Evolutionary conservation across 805 yeast genomes (phyloP).

Genomic region (Gaillardinia entomophila): DNA sequence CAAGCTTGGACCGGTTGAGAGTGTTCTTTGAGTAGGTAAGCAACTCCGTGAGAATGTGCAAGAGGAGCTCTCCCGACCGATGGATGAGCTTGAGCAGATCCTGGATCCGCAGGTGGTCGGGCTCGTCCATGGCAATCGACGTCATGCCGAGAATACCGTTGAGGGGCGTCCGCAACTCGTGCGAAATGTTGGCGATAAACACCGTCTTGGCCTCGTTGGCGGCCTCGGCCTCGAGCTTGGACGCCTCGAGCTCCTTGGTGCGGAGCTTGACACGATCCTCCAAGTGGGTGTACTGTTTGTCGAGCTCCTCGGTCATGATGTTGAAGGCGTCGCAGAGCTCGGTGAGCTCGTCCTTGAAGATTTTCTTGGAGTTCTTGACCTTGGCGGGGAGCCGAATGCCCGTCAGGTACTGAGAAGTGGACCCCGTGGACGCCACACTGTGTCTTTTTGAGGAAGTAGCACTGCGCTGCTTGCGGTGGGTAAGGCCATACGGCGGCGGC

Average conservation of each 20-base stretch:
- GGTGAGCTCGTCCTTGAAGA: constrained; percentile 77
- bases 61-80: constrained; percentile 82
- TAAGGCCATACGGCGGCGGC: constrained; percentile 1
- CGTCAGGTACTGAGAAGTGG: constrained; percentile 35
- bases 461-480: constrained; percentile 10
- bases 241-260: constrained; percentile 83
- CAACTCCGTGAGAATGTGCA: constrained; percentile 86
- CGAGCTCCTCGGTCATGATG: constrained; percentile 83
- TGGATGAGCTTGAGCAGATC: constrained; percentile 76
- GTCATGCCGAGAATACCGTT: constrained; percentile 97
- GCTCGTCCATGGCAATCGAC: constrained; percentile 86
- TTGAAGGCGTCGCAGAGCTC: constrained; percentile 87
- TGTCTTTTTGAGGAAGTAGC: constrained; percentile 10
- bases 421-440: constrained; percentile 26
- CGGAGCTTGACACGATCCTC: constrained; percentile 86
- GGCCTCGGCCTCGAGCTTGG: constrained; percentile 83
- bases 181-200: constrained; percentile 87
- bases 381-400: constrained; percentile 35
- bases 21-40: constrained; percentile 92
- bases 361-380: constrained; percentile 32
- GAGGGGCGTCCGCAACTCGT: constrained; percentile 90
- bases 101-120: constrained; percentile 59
- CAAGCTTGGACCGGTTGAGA: constrained; percentile 74
- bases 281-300: constrained; percentile 72
- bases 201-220: constrained; percentile 97